Percentiles rank a stretch among this genome's conserved stretches.
These are phyloP conservation scores for Chlorociboria aeruginascens DNA, from an alignment of 495 filamentous ascomycete species.

Conservation along the genomic window DNA sequence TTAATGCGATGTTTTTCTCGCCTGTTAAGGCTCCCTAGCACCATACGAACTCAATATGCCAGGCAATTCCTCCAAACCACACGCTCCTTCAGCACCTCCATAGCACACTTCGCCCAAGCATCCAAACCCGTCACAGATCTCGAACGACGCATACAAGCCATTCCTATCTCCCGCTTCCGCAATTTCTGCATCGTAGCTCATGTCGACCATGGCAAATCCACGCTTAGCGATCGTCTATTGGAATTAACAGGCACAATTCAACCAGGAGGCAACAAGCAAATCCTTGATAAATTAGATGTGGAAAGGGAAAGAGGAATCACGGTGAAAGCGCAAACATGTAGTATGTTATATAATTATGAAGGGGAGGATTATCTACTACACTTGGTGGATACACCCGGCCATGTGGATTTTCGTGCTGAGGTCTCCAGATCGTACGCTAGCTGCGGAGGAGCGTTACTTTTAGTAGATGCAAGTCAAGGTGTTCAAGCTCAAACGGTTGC, in stretches of 20 bases:
- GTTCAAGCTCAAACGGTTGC: slow-evolving; percentile 92
- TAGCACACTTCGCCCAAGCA: slow-evolving; percentile 10
- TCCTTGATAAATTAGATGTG: slow-evolving; percentile 93
- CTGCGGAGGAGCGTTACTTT: slow-evolving; percentile 82
- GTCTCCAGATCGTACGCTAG: slow-evolving; percentile 90
- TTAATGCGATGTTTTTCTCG: slow-evolving; percentile 40
- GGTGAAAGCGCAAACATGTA: slow-evolving; percentile 97
- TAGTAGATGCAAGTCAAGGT: slow-evolving; percentile 90
- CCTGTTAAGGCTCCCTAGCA: slow-evolving; percentile 18
- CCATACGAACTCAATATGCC: slow-evolving; percentile 16
- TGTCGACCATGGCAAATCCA: slow-evolving; percentile 97
- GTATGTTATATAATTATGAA: slow-evolving; percentile 83
- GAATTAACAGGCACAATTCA: slow-evolving; percentile 93
- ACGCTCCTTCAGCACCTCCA: slow-evolving; percentile 12
- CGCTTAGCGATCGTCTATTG: slow-evolving; percentile 79
- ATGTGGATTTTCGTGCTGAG: slow-evolving; percentile 95
- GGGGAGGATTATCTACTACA: slow-evolving; percentile 87
- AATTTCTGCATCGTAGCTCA: slow-evolving; percentile 99
- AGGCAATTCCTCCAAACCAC: slow-evolving; percentile 13
- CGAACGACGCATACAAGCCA: slow-evolving; percentile 71
- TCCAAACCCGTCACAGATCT: slow-evolving; percentile 12
- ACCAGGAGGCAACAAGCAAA: slow-evolving; percentile 81
- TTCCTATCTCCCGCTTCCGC: slow-evolving; percentile 83
- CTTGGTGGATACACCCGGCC: slow-evolving; percentile 91
- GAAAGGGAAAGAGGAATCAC: slow-evolving; percentile 94